Evolutionary conservation across 768 basidiomycete species (phyloP), one percentile per base, ranked within the genome.

Genomic region (Boletus vinaceobasis): DNA sequence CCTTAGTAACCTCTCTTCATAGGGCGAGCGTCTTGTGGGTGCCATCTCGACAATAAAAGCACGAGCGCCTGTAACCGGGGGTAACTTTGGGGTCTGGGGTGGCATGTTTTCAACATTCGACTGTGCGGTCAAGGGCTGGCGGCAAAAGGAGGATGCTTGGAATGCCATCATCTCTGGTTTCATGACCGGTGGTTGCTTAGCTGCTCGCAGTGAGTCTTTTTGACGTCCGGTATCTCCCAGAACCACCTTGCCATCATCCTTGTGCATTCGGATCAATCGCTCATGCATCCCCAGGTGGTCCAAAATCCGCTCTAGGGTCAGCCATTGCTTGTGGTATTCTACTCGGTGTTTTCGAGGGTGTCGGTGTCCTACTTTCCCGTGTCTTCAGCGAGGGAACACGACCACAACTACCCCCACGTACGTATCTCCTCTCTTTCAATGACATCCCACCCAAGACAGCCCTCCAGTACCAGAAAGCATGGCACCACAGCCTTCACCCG

Each of bases 61-160:
- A 23, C 84, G 97, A 53, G 96, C 97, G 57, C 97, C 97, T 4
- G 97, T 99, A 27, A 93, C 95, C 11, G 97, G 97, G 47, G 97
- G 96, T 29, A 96, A 98, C 75, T 97, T 96, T 70, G 88, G 90
- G 64, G 88, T 92, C 15, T 93, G 91, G 90, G 91, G 96, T 69
- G 97, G 96, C 61, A 89, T 99, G 85, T 99, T 99, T 73, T 98
- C 94, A 43, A 90, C 93, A 33, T 99, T 97, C 63, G 97, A 98
- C 73, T 99, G 97, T 72, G 94, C 94, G 1, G 89, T 99, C 63
- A 98, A 99, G 74, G 92, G 93, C 14, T 92, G 85, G 78, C 81
- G 94, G 70, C 93, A 97, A 77, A 97, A 98, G 71, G 94, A 97
- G 74, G 95, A 97, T 71, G 90, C 96, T 48, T 99, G 94, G 94